A percentile compares a stretch with the other conserved stretches of the same genome.
These are phyloP conservation scores for Pleurotus djamor DNA, from an alignment of 768 basidiomycete species.

Conservation along the genomic window DNA sequence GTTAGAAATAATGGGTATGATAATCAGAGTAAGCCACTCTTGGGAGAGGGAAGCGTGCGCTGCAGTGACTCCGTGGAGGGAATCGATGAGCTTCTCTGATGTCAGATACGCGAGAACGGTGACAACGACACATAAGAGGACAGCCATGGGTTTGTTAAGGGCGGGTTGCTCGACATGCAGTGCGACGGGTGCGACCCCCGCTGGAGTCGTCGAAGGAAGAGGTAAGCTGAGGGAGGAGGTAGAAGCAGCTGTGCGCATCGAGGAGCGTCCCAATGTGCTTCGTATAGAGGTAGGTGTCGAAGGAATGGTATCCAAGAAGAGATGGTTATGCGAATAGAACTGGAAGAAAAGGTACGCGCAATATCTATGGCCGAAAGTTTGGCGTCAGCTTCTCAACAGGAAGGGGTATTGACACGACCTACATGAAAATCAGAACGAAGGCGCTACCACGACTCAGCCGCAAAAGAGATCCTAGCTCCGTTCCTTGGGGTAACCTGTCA, in stretches of 20 bases:
- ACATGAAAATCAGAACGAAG: constrained; percentile 44
- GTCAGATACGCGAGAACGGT: constrained; percentile 39
- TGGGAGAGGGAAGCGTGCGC: constrained; percentile 35
- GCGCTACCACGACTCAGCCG: constrained; percentile 47
- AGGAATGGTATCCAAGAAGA: constrained; percentile 35
- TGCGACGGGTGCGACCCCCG: background rate
- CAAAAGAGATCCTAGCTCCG: constrained; percentile 37
- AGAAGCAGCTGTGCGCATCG: background rate
- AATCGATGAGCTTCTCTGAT: constrained; percentile 37
- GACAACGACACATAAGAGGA: constrained; percentile 25
- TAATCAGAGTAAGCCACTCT: constrained; percentile 40
- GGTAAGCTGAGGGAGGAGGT: constrained; percentile 15
- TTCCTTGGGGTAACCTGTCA: constrained; percentile 27
- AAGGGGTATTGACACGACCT: constrained; percentile 9
- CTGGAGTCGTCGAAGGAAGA: constrained; percentile 7
- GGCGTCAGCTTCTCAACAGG: background rate
- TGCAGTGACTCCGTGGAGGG: constrained; percentile 36
- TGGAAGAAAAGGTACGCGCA: constrained; percentile 44
- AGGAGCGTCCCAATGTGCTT: constrained; percentile 34
- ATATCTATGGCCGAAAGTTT: background rate
- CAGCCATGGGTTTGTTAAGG: constrained; percentile 30
- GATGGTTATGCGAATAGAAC: constrained; percentile 49
- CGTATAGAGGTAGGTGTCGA: constrained; percentile 13
- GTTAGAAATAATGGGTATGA: constrained; percentile 40
- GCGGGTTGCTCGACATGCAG: constrained; percentile 23